These are phyloP conservation scores for Pyrenula aspistea DNA, from an alignment of 495 filamentous ascomycete species.

Conservation along the genomic window DNA sequence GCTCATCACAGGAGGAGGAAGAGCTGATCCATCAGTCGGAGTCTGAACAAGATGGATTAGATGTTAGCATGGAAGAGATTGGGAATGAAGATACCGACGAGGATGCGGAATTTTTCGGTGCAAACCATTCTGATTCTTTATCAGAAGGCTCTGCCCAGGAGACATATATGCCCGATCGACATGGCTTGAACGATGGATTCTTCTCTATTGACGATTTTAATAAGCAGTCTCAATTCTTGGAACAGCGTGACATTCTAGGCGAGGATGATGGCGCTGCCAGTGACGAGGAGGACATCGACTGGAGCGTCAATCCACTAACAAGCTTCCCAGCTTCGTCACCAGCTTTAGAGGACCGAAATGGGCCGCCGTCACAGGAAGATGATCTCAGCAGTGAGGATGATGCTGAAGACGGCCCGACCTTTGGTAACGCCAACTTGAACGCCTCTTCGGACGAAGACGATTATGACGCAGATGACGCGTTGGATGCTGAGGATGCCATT, in stretches of 20 bases:
- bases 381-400: constrained; percentile 13
- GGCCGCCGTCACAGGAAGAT: constrained; percentile 4
- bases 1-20: constrained; percentile 15
- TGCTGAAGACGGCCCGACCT: constrained; percentile 60
- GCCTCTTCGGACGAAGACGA: constrained; percentile 41
- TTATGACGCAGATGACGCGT: constrained; percentile 34
- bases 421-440: constrained; percentile 55
- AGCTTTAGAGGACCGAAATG: constrained; percentile 9
- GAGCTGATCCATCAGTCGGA: constrained; percentile 9
- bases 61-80: constrained; percentile 27
- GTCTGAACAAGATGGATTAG: constrained; percentile 23
- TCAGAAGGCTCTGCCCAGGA: constrained; percentile 17
- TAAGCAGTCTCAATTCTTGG: constrained; percentile 74
- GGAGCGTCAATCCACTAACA: constrained; percentile 61
- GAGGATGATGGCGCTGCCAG: constrained; percentile 44
- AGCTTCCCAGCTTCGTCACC: background rate
- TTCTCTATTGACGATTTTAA: constrained; percentile 99
- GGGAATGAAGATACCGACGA: constrained; percentile 23
- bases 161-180: constrained; percentile 42
- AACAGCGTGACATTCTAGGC: constrained; percentile 63
- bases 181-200: constrained; percentile 85
- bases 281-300: constrained; percentile 79
- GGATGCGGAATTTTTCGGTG: constrained; percentile 5
- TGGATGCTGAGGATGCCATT: constrained; percentile 35
- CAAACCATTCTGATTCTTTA: no score